Evolutionary conservation across 2,329 filamentous ascomycete species (phyloP), one percentile per base, ranked within the genome.

Genomic region (Cladophialophora psammophila): DNA sequence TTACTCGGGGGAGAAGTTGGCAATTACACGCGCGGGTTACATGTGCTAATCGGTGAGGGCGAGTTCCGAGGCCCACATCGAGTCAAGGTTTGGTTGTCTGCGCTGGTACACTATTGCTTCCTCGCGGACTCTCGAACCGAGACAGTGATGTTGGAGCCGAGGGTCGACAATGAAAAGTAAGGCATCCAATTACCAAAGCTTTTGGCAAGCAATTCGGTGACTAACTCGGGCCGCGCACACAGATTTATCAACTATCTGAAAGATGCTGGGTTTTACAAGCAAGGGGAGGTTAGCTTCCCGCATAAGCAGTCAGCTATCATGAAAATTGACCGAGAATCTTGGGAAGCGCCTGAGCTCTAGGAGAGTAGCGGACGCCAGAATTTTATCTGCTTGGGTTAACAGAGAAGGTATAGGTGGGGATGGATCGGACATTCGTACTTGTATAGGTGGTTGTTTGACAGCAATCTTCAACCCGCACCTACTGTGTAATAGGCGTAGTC

Each of bases 251-350:
- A 84, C 6, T 92, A 94, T 69, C 85, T 96, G 15, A 86, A 91
- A 69, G 80, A 87, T 6, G 85, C 86, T 0, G 94, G 94, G 0
- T 99, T 98, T 76, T 88, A 90, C 71, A 95, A 93, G 75, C 92
- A 97, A 79, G 89, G 89, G 66, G 93, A 97, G 75, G 85, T 98
- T 59, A 86, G 89, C 0, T 93, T 99, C 71, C 90, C 93, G 0
- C 94, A 98, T 77, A 99, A 99, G 79, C 93, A 96, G 77, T 89
- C 92, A 6, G 96, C 94, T 79, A 85, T 94, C 68, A 91, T 96
- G 80, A 91, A 90, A 74, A 85, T 96, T 70, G 85, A 88, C 65
- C 85, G 94, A 67, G 93, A 97, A 71, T 87, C 85, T 20, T 98
- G 93, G 91, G 86, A 91, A 54, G 88, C 87, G 0, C 92, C 92